These are phyloP conservation scores for Yarrowia keelungensis DNA, from an alignment of 805 yeast species.

Conservation along the genomic window DNA sequence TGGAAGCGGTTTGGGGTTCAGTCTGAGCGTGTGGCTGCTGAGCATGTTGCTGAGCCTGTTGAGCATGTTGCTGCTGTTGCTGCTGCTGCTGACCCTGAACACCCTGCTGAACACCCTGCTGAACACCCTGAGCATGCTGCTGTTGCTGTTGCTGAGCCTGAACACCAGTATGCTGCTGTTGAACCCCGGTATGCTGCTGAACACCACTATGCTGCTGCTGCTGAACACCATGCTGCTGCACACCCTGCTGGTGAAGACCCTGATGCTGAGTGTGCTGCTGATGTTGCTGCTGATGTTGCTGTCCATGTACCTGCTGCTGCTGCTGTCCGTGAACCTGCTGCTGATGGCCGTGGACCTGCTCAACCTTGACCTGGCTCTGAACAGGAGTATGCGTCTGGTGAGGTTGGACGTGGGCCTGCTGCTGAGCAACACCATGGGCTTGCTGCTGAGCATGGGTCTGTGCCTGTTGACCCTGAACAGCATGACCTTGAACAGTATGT, in stretches of 20 bases:
- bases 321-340: not conserved
- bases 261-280: constrained; percentile 9
- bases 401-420: not conserved
- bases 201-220: constrained; percentile 2
- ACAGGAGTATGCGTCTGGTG: not conserved
- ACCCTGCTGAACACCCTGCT: not conserved
- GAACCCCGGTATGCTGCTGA: not conserved
- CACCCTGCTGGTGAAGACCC: not conserved
- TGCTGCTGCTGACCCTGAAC: constrained; percentile 9
- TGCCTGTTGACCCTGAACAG: not conserved
- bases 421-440: not conserved
- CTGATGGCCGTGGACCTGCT: not conserved
- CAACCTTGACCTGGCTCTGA: too few species aligned
- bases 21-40: not conserved
- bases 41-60: not conserved
- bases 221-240: not conserved
- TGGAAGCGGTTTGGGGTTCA: not conserved
- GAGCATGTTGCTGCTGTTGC: not conserved
- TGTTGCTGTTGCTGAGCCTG: constrained; percentile 13
- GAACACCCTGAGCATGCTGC: constrained; percentile 6
- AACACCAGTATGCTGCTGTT: not conserved
- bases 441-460: not conserved
- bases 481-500: not conserved
- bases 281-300: constrained; percentile 1
- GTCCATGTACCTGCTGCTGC: not conserved